phyloP scores from a whole-genome alignment of 163 green algal genomes.

The Volvox carteri region DNA sequence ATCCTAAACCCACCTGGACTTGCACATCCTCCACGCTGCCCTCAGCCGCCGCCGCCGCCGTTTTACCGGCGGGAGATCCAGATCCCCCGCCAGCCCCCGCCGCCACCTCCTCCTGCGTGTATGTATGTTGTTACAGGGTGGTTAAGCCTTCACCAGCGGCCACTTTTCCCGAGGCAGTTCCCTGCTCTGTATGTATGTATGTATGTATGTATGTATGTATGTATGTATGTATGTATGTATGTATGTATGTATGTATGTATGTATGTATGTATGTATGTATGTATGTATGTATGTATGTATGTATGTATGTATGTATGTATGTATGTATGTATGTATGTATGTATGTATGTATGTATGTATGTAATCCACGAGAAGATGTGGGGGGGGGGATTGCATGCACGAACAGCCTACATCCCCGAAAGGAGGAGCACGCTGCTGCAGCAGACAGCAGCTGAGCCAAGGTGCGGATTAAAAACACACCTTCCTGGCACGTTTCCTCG shows the following conservation, averaged over 20 bases:
- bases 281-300: constrained; percentile 32
- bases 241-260: background rate
- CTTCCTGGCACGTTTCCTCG: background rate
- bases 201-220: background rate
- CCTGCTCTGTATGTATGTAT: background rate
- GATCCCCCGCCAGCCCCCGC: background rate
- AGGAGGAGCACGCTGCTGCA: no score
- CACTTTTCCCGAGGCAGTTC: no score
- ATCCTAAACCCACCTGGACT: constrained; percentile 34
- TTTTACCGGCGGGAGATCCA: background rate
- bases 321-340: constrained; percentile 31
- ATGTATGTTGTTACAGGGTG: no score
- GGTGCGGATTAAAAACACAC: no score
- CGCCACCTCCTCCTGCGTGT: background rate
- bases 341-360: background rate
- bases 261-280: constrained; percentile 16
- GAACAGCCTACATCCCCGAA: no score
- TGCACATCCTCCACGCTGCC: constrained; percentile 11
- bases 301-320: constrained; percentile 45
- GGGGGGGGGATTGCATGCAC: no score
- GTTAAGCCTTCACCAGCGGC: no score
- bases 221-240: background rate
- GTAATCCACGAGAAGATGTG: no score
- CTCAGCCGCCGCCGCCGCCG: background rate
- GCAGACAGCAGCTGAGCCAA: no score